A percentile compares a stretch with the other conserved stretches of the same genome.
These are phyloP conservation scores for Cutaneotrichosporon sp. DNA, from an alignment of 1,284 basidiomycete genomes.

Conservation along the genomic window DNA sequence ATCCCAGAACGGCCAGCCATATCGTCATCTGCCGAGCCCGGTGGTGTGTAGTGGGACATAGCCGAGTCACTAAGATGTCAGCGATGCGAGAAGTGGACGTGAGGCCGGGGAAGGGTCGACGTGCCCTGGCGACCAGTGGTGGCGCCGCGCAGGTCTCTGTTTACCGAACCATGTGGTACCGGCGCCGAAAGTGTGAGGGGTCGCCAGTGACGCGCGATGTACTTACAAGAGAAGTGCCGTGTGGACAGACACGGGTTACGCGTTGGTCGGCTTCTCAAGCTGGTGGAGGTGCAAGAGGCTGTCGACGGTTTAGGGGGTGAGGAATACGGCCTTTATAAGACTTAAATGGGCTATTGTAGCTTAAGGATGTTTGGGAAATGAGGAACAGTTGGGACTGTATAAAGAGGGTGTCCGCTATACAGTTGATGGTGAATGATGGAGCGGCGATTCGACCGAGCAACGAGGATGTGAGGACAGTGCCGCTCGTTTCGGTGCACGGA, in stretches of 20 bases:
- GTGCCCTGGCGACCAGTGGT: neutral
- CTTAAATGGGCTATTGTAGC: neutral
- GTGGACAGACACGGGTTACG: neutral
- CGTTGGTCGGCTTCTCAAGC: neutral
- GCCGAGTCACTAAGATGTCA: neutral
- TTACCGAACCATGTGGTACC: neutral
- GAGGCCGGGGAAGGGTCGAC: neutral
- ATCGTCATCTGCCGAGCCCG: neutral
- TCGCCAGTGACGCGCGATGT: neutral
- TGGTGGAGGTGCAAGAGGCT: neutral
- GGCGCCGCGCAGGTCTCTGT: neutral
- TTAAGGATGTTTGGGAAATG: neutral
- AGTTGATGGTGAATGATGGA: neutral
- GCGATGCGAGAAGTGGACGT: neutral
- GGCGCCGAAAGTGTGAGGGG: neutral
- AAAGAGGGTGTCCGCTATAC: neutral
- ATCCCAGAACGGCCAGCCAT: slow-evolving; percentile 4
- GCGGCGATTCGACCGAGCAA: neutral
- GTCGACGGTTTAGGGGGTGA: neutral
- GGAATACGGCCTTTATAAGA: neutral
- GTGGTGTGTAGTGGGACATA: slow-evolving; percentile 7
- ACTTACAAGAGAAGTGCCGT: neutral
- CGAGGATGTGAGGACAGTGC: neutral
- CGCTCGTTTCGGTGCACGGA: neutral
- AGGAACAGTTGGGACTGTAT: neutral